Conservation (phyloP, 306 rosid species). For the Cyamopsis tetragonoloba region DNA sequence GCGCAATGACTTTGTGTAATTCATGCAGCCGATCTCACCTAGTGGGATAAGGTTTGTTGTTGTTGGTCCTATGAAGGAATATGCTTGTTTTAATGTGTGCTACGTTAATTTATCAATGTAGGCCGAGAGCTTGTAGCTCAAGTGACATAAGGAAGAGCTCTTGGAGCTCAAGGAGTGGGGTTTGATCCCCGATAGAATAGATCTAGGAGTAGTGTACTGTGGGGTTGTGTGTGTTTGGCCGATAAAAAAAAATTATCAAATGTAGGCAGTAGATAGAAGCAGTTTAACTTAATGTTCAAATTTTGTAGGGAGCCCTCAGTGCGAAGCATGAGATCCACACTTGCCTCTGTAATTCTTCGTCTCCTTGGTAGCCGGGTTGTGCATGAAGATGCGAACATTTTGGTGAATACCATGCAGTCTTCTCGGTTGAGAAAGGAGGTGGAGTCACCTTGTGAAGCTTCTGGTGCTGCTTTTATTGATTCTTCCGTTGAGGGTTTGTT, state of each 20-base stretch:
- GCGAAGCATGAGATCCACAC: constrained; percentile 62
- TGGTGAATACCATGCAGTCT: constrained; percentile 32
- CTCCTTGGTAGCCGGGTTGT: constrained; percentile 78
- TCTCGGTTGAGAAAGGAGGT: constrained; percentile 53
- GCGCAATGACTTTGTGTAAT: too few relatives aligned
- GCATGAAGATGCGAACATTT: constrained; percentile 58
- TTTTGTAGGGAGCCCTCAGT: constrained; percentile 76
- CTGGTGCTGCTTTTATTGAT: constrained; percentile 41
- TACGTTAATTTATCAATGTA: not conserved
- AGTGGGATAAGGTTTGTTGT: too few relatives aligned
- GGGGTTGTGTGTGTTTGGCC: too few relatives aligned
- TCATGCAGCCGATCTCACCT: too few relatives aligned
- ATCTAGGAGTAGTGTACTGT: too few relatives aligned
- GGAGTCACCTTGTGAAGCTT: constrained; percentile 56
- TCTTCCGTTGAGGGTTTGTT: constrained; percentile 61
- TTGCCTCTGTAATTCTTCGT: constrained; percentile 76
- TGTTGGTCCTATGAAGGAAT: not conserved
- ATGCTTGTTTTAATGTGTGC: not conserved
- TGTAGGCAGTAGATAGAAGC: not conserved
- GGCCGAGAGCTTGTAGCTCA: too few relatives aligned
- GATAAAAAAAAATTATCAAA: too few relatives aligned
- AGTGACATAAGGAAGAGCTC: too few relatives aligned
- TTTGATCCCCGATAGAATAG: too few relatives aligned
- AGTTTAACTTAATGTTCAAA: constrained; percentile 12
- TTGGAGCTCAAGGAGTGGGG: too few relatives aligned